Conservation (phyloP, 2,329 filamentous ascomycete species). For the Penicillium expansum region DNA sequence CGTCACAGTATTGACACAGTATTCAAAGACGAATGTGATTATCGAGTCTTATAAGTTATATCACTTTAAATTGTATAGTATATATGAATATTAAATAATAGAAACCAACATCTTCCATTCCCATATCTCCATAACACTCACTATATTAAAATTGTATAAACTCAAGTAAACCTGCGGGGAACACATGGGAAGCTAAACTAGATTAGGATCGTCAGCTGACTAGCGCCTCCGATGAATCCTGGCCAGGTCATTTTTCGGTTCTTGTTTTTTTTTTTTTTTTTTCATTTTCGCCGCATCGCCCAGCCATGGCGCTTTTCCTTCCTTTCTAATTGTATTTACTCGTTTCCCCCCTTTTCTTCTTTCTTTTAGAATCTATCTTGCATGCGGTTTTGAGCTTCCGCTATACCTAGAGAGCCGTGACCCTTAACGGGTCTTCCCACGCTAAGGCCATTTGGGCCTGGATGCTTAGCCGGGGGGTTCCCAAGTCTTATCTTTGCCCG, state of each 20-base stretch:
- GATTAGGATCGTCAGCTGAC: conserved; percentile 11
- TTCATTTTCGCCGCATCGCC: conserved; percentile 2
- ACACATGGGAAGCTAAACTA: conserved; percentile 9
- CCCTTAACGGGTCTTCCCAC: conserved; percentile 24
- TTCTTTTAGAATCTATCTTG: not conserved
- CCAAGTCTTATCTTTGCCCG: conserved; percentile 5
- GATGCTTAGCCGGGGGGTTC: not conserved
- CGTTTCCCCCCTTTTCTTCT: conserved; percentile 1
- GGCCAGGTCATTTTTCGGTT: not conserved
- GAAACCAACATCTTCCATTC: not conserved
- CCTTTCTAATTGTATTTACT: not conserved
- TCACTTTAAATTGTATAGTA: not conserved
- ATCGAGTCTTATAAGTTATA: not conserved
- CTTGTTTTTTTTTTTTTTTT: not conserved
- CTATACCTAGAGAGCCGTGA: conserved; percentile 5
- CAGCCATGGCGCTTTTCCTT: not conserved
- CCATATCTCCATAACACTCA: not conserved
- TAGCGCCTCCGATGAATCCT: not conserved
- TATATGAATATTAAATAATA: not conserved
- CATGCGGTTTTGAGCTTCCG: not conserved
- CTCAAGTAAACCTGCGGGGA: conserved; percentile 13
- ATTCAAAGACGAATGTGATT: not conserved
- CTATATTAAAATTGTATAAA: conserved; percentile 1
- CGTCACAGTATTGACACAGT: not conserved
- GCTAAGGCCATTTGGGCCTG: conserved; percentile 15